Percentiles rank a stretch among this genome's conserved stretches.
phyloP scores from a whole-genome alignment of 2,329 filamentous ascomycete species.

The Pseudocercospora fijiensis region DNA sequence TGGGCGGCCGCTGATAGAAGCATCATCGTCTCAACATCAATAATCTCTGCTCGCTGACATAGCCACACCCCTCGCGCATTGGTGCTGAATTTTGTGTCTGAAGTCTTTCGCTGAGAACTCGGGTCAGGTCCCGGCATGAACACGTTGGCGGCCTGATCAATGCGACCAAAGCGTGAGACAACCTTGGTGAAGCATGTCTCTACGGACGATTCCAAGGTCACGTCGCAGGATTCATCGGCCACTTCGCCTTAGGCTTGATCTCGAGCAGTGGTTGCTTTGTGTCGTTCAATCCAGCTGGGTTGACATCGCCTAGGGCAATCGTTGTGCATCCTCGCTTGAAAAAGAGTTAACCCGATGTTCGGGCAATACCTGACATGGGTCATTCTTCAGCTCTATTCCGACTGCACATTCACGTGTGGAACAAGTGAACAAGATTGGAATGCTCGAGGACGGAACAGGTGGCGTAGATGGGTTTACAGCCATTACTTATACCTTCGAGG shows the following conservation, averaged over 20 bases:
- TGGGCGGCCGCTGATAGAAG: no score
- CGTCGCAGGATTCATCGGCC: no score
- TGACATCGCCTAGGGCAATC: conserved; percentile 1
- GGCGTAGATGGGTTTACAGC: no score
- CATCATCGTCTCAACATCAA: background rate
- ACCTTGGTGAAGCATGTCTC: background rate
- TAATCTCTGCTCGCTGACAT: background rate
- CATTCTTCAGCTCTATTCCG: background rate
- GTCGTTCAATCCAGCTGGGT: background rate
- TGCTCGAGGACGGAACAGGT: no score
- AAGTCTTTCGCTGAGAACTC: conserved; percentile 5
- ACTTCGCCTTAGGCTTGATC: background rate
- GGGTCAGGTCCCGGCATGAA: conserved; percentile 4
- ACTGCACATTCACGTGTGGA: background rate
- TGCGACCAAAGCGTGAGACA: background rate
- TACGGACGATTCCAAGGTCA: background rate
- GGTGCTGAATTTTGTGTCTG: conserved; percentile 5
- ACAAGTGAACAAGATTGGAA: background rate
- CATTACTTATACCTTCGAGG: no score
- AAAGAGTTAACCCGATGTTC: background rate
- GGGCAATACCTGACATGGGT: background rate
- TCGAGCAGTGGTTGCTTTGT: conserved; percentile 1
- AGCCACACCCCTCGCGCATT: conserved; percentile 6
- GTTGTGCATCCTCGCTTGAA: background rate
- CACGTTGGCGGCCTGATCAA: conserved; percentile 3